A percentile compares a stretch with the other conserved stretches of the same genome.
phyloP scores from a whole-genome alignment of 2,329 filamentous ascomycete species.

The Cordyceps sp. region DNA sequence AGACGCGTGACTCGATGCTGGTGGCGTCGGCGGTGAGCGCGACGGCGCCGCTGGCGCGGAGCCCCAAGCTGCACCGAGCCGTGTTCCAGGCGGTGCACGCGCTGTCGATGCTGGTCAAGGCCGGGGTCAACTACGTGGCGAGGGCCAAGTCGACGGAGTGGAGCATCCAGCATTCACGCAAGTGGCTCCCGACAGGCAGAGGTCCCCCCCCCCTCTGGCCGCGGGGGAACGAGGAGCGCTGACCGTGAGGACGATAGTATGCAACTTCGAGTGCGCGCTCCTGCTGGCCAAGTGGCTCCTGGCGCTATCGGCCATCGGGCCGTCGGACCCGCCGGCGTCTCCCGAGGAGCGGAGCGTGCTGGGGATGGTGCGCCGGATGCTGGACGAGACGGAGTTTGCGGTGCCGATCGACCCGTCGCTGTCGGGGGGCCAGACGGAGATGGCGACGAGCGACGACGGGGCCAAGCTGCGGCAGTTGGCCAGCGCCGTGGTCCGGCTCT shows the following conservation, averaged over 20 bases:
- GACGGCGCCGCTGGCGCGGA: slow-evolving; percentile 41
- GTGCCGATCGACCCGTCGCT: slow-evolving; percentile 41
- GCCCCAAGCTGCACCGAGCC: slow-evolving; percentile 42
- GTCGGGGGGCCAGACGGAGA: slow-evolving; percentile 24
- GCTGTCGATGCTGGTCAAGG: slow-evolving; percentile 48
- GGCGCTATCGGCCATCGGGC: slow-evolving; percentile 34
- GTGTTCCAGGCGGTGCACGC: slow-evolving; percentile 54
- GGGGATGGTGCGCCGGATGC: slow-evolving; percentile 38
- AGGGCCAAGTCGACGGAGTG: slow-evolving; percentile 43
- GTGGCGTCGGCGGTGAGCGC: slow-evolving; percentile 45
- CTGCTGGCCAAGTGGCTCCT: slow-evolving; percentile 44
- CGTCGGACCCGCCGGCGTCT: slow-evolving; percentile 30
- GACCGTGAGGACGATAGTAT: slow-evolving; percentile 19
- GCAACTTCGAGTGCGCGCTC: slow-evolving; percentile 45
- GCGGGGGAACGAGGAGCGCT: neutral
- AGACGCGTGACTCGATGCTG: slow-evolving; percentile 44
- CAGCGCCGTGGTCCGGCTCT: slow-evolving; percentile 39
- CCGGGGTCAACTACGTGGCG: slow-evolving; percentile 44
- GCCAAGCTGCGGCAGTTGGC: slow-evolving; percentile 37
- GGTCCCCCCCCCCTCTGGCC: too few relatives aligned
- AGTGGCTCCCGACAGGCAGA: slow-evolving; percentile 17
- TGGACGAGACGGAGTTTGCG: slow-evolving; percentile 46
- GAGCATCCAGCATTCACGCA: slow-evolving; percentile 46
- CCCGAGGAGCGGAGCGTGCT: slow-evolving; percentile 37
- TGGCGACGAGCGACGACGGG: slow-evolving; percentile 29